These are phyloP conservation scores for Groenewaldozyma tartarivorans DNA, from an alignment of 805 yeast species.

Conservation along the genomic window DNA sequence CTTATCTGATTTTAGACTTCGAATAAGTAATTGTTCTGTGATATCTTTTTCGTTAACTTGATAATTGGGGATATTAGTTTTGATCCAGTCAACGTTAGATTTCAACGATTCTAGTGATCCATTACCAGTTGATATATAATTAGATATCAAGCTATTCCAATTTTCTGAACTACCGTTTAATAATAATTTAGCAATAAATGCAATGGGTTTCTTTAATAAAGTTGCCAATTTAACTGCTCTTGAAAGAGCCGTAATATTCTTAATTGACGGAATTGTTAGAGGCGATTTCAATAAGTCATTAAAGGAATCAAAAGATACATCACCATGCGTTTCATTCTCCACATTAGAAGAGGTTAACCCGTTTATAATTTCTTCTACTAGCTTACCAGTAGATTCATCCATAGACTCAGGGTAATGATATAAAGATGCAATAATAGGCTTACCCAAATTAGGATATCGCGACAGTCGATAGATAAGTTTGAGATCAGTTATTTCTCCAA, in stretches of 20 bases:
- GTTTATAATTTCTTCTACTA: neutral
- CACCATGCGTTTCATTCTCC: neutral
- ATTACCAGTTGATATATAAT: neutral
- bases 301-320: too few relatives aligned
- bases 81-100: neutral
- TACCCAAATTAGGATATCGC: conserved; percentile 7
- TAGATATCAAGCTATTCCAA: neutral
- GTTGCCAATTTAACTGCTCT: neutral
- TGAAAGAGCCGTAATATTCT: neutral
- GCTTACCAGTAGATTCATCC: neutral
- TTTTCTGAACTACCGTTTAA: neutral
- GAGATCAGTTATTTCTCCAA: conserved; percentile 10
- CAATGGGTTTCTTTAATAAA: neutral
- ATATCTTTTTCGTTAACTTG: neutral
- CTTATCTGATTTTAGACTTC: neutral
- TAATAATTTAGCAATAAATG: neutral
- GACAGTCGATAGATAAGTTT: conserved; percentile 11
- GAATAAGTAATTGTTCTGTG: neutral
- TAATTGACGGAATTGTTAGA: neutral
- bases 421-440: conserved; percentile 16
- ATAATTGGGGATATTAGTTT: neutral
- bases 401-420: conserved; percentile 7
- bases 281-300: neutral
- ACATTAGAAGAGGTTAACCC: neutral
- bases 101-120: neutral